Percentiles rank a stretch among this genome's conserved stretches.
Conservation (phyloP, 192 early-diverging fungal genomes). For the Umbelopsis sp. region DNA sequence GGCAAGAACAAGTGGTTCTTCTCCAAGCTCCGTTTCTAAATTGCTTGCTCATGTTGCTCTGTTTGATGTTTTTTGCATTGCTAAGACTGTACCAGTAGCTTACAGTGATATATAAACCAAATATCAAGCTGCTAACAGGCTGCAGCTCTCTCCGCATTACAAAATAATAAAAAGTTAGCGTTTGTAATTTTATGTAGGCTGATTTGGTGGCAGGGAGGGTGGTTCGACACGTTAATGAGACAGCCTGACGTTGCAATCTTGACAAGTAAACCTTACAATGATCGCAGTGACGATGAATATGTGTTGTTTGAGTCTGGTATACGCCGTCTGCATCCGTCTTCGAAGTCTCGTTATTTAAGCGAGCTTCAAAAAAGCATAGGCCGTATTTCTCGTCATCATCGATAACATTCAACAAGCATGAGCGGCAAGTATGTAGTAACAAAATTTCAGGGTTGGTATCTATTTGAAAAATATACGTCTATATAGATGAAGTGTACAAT, state of each 20-base stretch:
- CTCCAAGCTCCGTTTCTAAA: conserved; percentile 95
- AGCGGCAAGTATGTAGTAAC: too few species aligned
- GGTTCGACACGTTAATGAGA: too few species aligned
- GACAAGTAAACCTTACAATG: too few species aligned
- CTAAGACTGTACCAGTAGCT: not conserved
- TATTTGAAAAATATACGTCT: not conserved
- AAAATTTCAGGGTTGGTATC: not conserved
- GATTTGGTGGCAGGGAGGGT: not conserved
- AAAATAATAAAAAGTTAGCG: conserved; percentile 22
- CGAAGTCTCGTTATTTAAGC: too few species aligned
- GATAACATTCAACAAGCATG: too few species aligned
- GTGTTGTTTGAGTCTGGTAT: too few species aligned
- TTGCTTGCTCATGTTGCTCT: not conserved
- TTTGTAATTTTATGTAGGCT: conserved; percentile 16
- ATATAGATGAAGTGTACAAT: not conserved
- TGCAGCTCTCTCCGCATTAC: conserved; percentile 8
- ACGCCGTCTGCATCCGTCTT: too few species aligned
- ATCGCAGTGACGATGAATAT: too few species aligned
- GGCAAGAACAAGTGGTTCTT: conserved; percentile 99
- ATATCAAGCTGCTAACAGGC: not conserved
- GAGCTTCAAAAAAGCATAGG: too few species aligned
- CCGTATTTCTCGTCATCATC: too few species aligned
- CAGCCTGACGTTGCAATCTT: too few species aligned
- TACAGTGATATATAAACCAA: not conserved
- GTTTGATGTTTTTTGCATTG: conserved; percentile 8